Conservation (phyloP, 108 stramenopile species). For the Skeletonema menzelii region DNA sequence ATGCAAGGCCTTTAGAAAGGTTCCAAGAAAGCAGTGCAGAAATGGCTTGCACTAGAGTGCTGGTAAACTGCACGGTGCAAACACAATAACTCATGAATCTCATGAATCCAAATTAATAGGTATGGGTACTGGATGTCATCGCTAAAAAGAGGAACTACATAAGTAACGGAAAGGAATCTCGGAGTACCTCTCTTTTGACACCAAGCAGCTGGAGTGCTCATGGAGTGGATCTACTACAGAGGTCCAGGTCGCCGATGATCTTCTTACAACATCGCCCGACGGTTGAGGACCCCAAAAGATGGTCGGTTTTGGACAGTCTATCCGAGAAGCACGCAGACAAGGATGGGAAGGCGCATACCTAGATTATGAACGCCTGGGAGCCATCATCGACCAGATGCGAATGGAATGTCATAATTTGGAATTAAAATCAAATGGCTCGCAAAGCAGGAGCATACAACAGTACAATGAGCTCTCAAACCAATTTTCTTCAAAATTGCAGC, state of each 20-base stretch:
- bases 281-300: constrained; percentile 22
- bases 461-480: constrained; percentile 53
- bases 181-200: no score
- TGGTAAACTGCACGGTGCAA: no score
- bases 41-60: no score
- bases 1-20: no score
- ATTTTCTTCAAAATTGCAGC: constrained; percentile 67
- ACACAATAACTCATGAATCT: no score
- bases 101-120: no score
- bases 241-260: background rate
- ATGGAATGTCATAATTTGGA: background rate
- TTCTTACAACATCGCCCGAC: background rate
- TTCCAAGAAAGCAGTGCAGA: no score
- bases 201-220: no score
- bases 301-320: constrained; percentile 77
- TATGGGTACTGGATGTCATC: no score
- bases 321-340: constrained; percentile 63
- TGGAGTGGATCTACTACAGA: no score
- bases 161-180: no score
- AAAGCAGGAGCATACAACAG: constrained; percentile 1
- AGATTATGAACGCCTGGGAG: constrained; percentile 79
- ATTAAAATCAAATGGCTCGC: constrained; percentile 4
- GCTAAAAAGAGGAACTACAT: no score
- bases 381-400: constrained; percentile 63
- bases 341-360: constrained; percentile 84